Evolutionary conservation across 2,329 filamentous ascomycete species (phyloP).

Genomic region (Fonsecaea monophora): DNA sequence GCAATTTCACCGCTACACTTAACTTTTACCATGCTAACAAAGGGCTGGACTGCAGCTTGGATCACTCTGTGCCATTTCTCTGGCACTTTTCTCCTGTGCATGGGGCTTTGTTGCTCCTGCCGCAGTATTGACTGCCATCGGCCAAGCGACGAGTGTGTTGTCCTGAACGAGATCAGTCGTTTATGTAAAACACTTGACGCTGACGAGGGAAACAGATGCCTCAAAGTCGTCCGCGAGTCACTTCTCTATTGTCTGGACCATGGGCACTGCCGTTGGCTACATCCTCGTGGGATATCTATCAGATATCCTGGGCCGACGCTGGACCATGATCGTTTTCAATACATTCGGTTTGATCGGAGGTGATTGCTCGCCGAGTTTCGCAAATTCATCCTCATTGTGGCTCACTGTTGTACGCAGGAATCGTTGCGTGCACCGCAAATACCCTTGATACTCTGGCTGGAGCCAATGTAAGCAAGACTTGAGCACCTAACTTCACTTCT

Average conservation of each 20-base stretch:
- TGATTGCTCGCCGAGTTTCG: background rate
- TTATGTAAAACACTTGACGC: too few species aligned
- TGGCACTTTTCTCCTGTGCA: background rate
- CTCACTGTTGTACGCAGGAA: constrained; percentile 10
- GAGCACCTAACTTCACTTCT: too few species aligned
- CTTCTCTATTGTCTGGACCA: constrained; percentile 29
- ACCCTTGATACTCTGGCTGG: constrained; percentile 44
- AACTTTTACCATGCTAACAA: background rate
- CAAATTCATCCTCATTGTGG: too few species aligned
- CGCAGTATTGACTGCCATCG: constrained; percentile 30
- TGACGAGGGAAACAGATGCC: background rate
- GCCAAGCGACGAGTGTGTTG: constrained; percentile 23
- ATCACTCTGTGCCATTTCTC: constrained; percentile 3
- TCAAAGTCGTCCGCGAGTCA: constrained; percentile 4
- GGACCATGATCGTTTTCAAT: constrained; percentile 29
- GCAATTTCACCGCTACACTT: too few species aligned
- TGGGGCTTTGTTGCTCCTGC: constrained; percentile 32
- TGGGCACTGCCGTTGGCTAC: constrained; percentile 18
- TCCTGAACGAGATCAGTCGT: too few species aligned
- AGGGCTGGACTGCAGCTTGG: background rate
- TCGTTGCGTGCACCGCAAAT: constrained; percentile 43
- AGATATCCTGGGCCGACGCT: constrained; percentile 25
- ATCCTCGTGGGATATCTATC: constrained; percentile 28
- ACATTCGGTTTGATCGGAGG: background rate
- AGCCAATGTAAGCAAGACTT: constrained; percentile 32